Conservation (phyloP, 2,329 filamentous ascomycete genomes). For the Meredithiella fracta region DNA sequence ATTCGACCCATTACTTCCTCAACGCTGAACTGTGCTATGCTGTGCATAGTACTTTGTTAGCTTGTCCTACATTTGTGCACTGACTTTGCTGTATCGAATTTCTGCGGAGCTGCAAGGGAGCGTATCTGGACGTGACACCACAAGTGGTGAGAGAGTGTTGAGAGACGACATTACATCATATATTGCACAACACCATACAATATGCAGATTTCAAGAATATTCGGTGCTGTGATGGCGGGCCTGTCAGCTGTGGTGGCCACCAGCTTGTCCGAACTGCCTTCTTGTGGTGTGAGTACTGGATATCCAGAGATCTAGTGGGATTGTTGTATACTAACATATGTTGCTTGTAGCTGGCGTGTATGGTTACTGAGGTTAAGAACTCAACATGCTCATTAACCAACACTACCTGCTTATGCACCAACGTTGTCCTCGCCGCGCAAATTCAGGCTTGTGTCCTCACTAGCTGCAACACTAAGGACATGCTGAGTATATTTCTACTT, state of each 20-base stretch:
- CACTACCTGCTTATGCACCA: conserved; percentile 21
- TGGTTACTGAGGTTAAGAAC: conserved; percentile 16
- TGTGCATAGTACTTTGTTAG: too few species aligned
- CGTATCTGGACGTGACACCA: not conserved
- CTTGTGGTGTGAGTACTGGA: conserved; percentile 4
- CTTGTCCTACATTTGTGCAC: too few species aligned
- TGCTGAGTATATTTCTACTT: conserved; percentile 18
- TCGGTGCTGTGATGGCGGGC: not conserved
- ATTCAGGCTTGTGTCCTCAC: conserved; percentile 19
- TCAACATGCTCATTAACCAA: conserved; percentile 20
- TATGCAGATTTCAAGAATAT: not conserved
- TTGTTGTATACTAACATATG: not conserved
- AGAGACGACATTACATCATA: not conserved
- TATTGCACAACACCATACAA: not conserved
- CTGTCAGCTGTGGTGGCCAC: not conserved
- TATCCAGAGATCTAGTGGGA: not conserved
- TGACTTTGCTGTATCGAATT: too few species aligned
- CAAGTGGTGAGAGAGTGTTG: not conserved
- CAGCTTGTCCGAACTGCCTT: not conserved
- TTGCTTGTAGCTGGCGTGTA: conserved; percentile 18
- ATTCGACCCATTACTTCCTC: too few species aligned
- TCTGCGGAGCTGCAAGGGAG: not conserved
- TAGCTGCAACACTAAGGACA: conserved; percentile 21
- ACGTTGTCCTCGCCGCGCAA: conserved; percentile 17
- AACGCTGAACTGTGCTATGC: too few species aligned